Conservation (phyloP, 163 green algal genomes). For the Coccomyxa subellipsoidea region DNA sequence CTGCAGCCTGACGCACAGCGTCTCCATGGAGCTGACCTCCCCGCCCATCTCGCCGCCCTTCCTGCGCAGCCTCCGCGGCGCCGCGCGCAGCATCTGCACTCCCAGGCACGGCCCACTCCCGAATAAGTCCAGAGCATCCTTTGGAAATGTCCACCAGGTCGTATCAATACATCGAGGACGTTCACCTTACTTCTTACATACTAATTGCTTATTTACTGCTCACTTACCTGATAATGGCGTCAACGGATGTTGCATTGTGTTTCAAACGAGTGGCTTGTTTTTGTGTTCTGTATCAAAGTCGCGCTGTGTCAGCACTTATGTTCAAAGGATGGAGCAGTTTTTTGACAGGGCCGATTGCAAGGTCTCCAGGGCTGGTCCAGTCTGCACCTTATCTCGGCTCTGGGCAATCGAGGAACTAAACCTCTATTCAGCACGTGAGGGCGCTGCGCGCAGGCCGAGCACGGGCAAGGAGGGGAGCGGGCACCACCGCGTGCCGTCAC, state of each 20-base stretch:
- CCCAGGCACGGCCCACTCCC: neutral
- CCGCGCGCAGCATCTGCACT: constrained; percentile 4
- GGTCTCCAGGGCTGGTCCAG: no score
- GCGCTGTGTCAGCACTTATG: no score
- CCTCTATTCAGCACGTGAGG: no score
- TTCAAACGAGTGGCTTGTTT: neutral
- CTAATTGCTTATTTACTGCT: neutral
- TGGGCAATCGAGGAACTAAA: no score
- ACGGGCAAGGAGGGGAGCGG: neutral
- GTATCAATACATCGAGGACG: neutral
- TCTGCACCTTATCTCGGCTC: no score
- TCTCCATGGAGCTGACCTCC: neutral
- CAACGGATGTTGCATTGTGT: neutral
- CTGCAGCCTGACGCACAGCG: neutral
- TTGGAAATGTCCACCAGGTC: neutral
- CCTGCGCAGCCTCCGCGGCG: neutral
- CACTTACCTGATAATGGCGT: neutral
- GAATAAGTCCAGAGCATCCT: neutral
- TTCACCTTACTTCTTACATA: neutral
- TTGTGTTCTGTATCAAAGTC: no score
- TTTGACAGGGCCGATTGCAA: no score
- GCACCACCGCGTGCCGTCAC: neutral
- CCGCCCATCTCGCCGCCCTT: neutral
- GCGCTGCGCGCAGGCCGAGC: neutral
- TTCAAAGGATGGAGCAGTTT: no score